Evolutionary conservation across 441 rosid genomes (phyloP), one percentile per base, ranked within the genome.

Genomic region (Adansonia gregorii): DNA sequence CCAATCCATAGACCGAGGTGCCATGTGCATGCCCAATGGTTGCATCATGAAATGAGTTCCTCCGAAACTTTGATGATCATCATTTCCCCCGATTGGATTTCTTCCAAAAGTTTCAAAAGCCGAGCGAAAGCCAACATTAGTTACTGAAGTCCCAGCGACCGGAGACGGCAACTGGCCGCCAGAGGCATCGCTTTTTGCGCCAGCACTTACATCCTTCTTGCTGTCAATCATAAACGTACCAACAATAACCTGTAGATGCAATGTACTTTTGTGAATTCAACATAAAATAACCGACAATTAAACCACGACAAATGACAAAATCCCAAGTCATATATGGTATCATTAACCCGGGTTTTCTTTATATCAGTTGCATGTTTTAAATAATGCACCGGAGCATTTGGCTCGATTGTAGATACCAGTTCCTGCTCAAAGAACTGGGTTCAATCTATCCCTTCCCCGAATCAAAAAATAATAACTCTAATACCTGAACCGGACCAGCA

Each of bases 401-500:
- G 66, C 39, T 59, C 46, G 55, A 22, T 3, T 41, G 39, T 51
- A 7, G 19, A 48, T n/a, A 35, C 58, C 49, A 43, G 6, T 7
- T 41, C 66, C 39, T 11, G 35, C 41, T 60, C 41, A 24, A 60
- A 60, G 66, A 60, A 22, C 2, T 4, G 4, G 8, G 9, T 51
- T 70, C 15, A 0, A 15, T 2, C 48, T 61, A 9, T 39, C 65
- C 65, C 24, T 71, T 52, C 24, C 14, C 0, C 2, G 4, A 72
- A 15, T 52, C 7, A 52, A 65, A 43, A 65, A 72, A 4, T 17
- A 54, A 54, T 35, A 55, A 55, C 11, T 15, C 15, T 8, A 31
- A 75, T 80, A 95, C 99, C 99, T 95, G 97, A 73, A 95, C 98
- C 27, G 97, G 93, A 63, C 97, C 94, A 10, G 93, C 94, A 79